Conservation (phyloP, 148 eudicot genomes). For the Rhododendron ovatum region DNA sequence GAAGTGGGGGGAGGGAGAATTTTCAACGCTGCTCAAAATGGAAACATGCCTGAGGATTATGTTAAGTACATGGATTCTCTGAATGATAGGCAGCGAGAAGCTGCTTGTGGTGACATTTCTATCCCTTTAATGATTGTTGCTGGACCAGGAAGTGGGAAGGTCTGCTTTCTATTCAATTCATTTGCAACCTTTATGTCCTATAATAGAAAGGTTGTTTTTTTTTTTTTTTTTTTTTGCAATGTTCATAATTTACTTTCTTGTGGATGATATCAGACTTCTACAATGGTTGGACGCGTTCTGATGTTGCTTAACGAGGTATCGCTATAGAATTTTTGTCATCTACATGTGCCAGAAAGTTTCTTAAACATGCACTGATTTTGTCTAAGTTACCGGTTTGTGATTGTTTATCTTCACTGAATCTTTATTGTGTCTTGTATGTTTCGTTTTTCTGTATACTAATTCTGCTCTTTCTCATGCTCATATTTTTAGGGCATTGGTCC, state of each 20-base stretch:
- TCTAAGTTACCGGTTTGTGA: not conserved
- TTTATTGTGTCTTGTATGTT: not conserved
- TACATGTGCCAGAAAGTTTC: not conserved
- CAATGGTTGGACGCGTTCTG: slow-evolving; percentile 93
- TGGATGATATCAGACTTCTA: slow-evolving; percentile 64
- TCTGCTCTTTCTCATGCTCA: not conserved
- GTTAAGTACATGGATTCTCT: slow-evolving; percentile 59
- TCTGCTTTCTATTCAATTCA: slow-evolving; percentile 19
- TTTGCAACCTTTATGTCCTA: not conserved
- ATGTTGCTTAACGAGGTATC: slow-evolving; percentile 80
- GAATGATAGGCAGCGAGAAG: slow-evolving; percentile 75
- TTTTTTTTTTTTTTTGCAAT: not conserved
- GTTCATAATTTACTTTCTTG: slow-evolving; percentile 7
- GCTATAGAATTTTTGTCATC: not conserved
- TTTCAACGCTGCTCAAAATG: slow-evolving; percentile 18
- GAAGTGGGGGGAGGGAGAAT: slow-evolving; percentile 7
- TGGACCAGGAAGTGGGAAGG: slow-evolving; percentile 99
- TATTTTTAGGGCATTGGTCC: slow-evolving; percentile 62
- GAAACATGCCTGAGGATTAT: slow-evolving; percentile 57
- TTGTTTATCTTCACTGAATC: slow-evolving; percentile 8
- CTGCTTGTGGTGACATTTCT: slow-evolving; percentile 77
- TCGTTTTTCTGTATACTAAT: not conserved
- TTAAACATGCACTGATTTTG: not conserved
- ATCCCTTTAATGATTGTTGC: slow-evolving; percentile 87
- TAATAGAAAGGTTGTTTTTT: not conserved